Percentiles rank a stretch among this genome's conserved stretches.
phyloP scores from a whole-genome alignment of 495 filamentous ascomycete species.

The Podospora appendiculata region DNA sequence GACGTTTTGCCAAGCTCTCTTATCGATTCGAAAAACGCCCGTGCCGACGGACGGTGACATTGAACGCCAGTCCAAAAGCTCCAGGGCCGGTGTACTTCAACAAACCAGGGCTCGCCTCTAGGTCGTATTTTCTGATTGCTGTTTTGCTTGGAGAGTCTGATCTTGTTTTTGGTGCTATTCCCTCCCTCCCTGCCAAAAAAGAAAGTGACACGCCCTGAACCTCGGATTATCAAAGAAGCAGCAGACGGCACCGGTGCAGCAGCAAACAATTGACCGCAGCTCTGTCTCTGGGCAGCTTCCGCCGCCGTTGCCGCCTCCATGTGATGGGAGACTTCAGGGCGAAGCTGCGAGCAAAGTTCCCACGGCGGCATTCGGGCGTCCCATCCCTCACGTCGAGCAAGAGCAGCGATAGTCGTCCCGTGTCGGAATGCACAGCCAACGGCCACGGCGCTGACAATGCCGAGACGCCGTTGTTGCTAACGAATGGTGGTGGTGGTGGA shows the following conservation, averaged over 20 bases:
- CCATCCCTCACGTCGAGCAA: conserved; percentile 22
- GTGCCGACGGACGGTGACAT: neutral
- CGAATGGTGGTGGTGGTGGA: neutral
- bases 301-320: neutral
- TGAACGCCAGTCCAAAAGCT: neutral
- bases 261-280: neutral
- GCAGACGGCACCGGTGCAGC: neutral
- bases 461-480: neutral
- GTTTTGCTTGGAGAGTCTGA: no score
- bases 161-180: no score
- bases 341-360: conserved; percentile 40
- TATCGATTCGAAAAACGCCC: conserved; percentile 5
- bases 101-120: no score
- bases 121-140: no score
- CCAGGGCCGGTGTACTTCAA: no score
- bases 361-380: conserved; percentile 34
- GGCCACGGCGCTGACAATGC: neutral
- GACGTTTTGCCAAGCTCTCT: conserved; percentile 9
- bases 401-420: conserved; percentile 13
- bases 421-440: conserved; percentile 4
- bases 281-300: no score
- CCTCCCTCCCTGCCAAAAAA: no score
- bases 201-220: no score
- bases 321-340: conserved; percentile 40
- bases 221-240: neutral